Evolutionary conservation across 2,329 filamentous ascomycete species (phyloP).

Genomic region (Rugonectria rugulosa): DNA sequence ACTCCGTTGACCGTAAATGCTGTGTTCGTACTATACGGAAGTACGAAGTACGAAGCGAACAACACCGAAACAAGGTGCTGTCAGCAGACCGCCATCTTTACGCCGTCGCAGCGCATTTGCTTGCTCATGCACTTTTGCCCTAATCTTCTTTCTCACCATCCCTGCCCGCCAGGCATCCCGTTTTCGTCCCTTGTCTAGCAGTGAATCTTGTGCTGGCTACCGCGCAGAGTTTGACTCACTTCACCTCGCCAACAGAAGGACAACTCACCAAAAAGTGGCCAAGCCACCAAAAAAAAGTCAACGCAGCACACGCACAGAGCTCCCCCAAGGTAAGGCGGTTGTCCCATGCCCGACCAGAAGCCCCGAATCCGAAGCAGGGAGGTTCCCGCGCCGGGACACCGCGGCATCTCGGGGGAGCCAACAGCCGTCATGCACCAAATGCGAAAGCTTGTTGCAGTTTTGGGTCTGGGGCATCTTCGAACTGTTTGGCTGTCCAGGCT

Average conservation of each 20-base stretch:
- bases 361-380: slow-evolving; percentile 19
- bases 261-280: slow-evolving; percentile 15
- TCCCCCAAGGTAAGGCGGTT: slow-evolving; percentile 5
- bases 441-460: neutral
- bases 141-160: neutral
- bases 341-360: slow-evolving; percentile 4
- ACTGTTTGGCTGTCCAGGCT: slow-evolving; percentile 14
- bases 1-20: neutral
- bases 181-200: neutral
- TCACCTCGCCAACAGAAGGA: slow-evolving; percentile 20
- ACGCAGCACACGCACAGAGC: slow-evolving; percentile 4
- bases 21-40: neutral
- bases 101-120: neutral
- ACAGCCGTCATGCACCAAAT: neutral
- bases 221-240: slow-evolving; percentile 13
- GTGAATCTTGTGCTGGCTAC: neutral
- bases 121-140: slow-evolving; percentile 1
- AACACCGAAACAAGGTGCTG: slow-evolving; percentile 8
- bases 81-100: slow-evolving; percentile 11
- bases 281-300: slow-evolving; percentile 2
- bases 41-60: too few relatives aligned
- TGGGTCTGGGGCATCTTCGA: too few relatives aligned
- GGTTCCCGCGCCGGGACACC: slow-evolving; percentile 17
- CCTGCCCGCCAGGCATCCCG: neutral
- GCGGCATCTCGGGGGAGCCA: slow-evolving; percentile 22